phyloP scores from a whole-genome alignment of 2,329 filamentous ascomycete species.

The Emericellopsis cladophorae region DNA sequence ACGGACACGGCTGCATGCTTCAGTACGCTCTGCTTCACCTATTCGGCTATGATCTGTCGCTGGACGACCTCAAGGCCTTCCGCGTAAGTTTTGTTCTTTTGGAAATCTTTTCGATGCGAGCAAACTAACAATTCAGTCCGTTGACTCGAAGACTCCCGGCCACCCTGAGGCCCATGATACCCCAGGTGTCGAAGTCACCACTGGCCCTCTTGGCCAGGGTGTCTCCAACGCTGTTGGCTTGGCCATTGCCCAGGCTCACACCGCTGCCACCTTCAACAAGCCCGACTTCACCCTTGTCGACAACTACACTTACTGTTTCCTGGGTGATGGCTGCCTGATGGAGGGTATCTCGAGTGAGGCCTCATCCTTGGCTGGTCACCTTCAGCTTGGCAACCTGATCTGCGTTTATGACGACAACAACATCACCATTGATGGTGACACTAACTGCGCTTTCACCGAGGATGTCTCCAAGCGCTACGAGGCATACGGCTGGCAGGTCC shows the following conservation, averaged over 20 bases:
- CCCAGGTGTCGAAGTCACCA: conserved; percentile 94
- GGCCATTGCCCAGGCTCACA: conserved; percentile 91
- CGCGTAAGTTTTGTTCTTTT: conserved; percentile 59
- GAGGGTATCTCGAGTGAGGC: conserved; percentile 95
- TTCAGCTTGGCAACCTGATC: conserved; percentile 96
- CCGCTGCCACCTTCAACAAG: conserved; percentile 90
- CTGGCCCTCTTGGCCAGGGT: conserved; percentile 93
- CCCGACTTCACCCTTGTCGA: conserved; percentile 80
- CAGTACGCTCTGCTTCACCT: conserved; percentile 97
- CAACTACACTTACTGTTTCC: conserved; percentile 96
- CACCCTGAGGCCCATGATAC: conserved; percentile 97
- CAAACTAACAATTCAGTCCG: conserved; percentile 17
- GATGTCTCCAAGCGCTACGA: conserved; percentile 92
- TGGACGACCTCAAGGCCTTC: conserved; percentile 94
- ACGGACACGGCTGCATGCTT: conserved; percentile 98
- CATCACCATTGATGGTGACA: conserved; percentile 91
- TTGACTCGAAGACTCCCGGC: conserved; percentile 74
- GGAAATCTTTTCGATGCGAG: background rate
- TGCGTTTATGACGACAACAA: conserved; percentile 98
- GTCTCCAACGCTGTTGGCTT: conserved; percentile 96
- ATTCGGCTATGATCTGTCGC: conserved; percentile 74
- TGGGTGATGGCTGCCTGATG: conserved; percentile 97
- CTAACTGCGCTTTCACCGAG: conserved; percentile 92
- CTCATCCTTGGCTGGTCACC: conserved; percentile 82
- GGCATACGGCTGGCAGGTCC: conserved; percentile 90